phyloP scores from a whole-genome alignment of 2,329 filamentous ascomycete species.

The Shiraia bambusicola region DNA sequence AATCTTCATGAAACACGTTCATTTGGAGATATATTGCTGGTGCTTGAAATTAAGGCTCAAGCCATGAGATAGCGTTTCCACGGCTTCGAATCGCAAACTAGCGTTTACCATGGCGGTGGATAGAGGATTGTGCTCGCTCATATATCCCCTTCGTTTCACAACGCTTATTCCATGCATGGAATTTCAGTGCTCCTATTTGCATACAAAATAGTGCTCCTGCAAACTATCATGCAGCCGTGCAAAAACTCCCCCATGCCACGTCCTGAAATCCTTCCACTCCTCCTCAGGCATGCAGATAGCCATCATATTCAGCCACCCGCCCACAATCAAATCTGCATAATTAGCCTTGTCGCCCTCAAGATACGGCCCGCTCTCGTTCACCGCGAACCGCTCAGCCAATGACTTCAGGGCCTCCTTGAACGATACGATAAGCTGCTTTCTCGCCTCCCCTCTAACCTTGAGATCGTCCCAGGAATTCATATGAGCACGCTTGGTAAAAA shows the following conservation, averaged over 20 bases:
- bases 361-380: slow-evolving; percentile 50
- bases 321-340: slow-evolving; percentile 61
- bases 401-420: slow-evolving; percentile 48
- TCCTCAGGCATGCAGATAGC: slow-evolving; percentile 40
- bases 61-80: too few relatives aligned
- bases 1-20: too few relatives aligned
- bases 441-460: slow-evolving; percentile 39
- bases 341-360: slow-evolving; percentile 48
- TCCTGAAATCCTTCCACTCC: slow-evolving; percentile 52
- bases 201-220: slow-evolving; percentile 25
- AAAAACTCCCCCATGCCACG: slow-evolving; percentile 57
- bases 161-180: too few relatives aligned
- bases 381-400: slow-evolving; percentile 47
- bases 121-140: too few relatives aligned
- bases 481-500: slow-evolving; percentile 52
- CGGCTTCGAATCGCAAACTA: too few relatives aligned
- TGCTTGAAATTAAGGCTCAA: too few relatives aligned
- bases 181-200: neutral
- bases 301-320: slow-evolving; percentile 57
- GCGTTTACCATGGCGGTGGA: too few relatives aligned
- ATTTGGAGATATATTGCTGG: too few relatives aligned
- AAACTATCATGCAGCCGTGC: slow-evolving; percentile 53
- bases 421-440: slow-evolving; percentile 42
- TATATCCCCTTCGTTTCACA: too few relatives aligned
- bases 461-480: slow-evolving; percentile 50